Evolutionary conservation across 192 early-diverging fungal species (phyloP).

Genomic region (Tieghemiomyces parasiticus): DNA sequence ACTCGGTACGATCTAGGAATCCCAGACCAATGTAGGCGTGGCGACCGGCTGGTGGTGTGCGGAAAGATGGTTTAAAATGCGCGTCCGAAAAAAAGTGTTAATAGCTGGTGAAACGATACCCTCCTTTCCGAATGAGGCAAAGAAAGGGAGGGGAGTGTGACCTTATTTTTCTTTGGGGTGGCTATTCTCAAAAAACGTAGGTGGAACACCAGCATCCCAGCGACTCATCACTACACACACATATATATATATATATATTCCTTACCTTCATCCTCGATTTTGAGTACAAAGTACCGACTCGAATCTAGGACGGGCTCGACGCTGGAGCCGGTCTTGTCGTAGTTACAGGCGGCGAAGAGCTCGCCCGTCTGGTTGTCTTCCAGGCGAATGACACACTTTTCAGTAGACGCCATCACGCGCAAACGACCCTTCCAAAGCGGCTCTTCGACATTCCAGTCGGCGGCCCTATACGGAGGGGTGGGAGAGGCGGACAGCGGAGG

Average conservation of each 20-base stretch:
- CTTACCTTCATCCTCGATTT: constrained; percentile 51
- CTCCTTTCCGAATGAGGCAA: no score
- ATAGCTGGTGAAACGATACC: no score
- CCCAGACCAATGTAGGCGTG: constrained; percentile 79
- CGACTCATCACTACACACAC: no score
- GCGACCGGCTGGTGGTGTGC: no score
- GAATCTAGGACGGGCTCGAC: constrained; percentile 75
- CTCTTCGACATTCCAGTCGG: constrained; percentile 67
- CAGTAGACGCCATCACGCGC: constrained; percentile 47
- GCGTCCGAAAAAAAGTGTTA: no score
- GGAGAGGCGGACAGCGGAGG: no score
- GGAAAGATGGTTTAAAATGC: no score
- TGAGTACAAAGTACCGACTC: constrained; percentile 75
- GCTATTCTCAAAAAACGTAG: no score
- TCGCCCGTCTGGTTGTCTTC: constrained; percentile 59
- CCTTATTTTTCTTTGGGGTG: no score
- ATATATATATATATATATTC: no score
- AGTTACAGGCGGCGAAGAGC: constrained; percentile 63
- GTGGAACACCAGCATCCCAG: no score
- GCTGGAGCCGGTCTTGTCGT: constrained; percentile 45
- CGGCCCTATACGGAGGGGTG: constrained; percentile 31
- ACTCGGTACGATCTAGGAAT: constrained; percentile 60
- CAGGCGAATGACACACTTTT: constrained; percentile 52
- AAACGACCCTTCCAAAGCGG: constrained; percentile 70
- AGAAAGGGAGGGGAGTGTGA: no score